Evolutionary conservation across 208 protist genomes (phyloP), one percentile per base, ranked within the genome.

Genomic region (Crithidia thermophila): DNA sequence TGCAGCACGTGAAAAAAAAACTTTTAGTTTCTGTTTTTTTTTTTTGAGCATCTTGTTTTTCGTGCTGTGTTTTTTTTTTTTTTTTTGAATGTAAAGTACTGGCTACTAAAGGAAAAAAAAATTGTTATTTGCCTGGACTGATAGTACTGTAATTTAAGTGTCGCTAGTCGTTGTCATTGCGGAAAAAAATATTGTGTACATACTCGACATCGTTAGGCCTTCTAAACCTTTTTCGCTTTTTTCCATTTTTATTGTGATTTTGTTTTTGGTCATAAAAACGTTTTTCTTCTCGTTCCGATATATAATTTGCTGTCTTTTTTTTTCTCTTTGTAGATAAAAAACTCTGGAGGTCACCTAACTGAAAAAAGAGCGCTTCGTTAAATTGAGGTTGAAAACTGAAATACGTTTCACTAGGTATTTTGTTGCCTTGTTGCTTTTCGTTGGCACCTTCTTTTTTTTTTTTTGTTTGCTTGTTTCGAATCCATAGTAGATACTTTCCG

Each of bases 281-380:
- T 4, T 34, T 20, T 31, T 9, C 37, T 27, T 27, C 31, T 31
- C 21, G 57, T 63, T 59, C 69, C 13, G 51, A 67, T 56, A 71
- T 46, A 71, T 76, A 40, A 72, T 58, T 67, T 51, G 72, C n/a
- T 67, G 46, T 70, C 33, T 23, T 49, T 51, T 46, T 57, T 30
- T 20, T 33, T 70, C 64, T 50, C 10, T 2, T 50, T 45, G 5
- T 47, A 49, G 1, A 63, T 6, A 16, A 43, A n/a, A n/a, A 10
- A 43, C 39, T 18, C n/a, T n/a, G n/a, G n/a, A n/a, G n/a, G n/a
- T n/a, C n/a, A n/a, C n/a, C n/a, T n/a, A n/a, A n/a, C n/a, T 21
- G 45, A 61, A 42, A 61, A 61, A 45, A 61, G 27, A 61, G 45
- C 23, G 45, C 7, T 31, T 11, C 10, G 39, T 10, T 18, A 16